These are phyloP conservation scores for Termitomyces eurrhizus DNA, from an alignment of 768 basidiomycete genomes.

Conservation along the genomic window DNA sequence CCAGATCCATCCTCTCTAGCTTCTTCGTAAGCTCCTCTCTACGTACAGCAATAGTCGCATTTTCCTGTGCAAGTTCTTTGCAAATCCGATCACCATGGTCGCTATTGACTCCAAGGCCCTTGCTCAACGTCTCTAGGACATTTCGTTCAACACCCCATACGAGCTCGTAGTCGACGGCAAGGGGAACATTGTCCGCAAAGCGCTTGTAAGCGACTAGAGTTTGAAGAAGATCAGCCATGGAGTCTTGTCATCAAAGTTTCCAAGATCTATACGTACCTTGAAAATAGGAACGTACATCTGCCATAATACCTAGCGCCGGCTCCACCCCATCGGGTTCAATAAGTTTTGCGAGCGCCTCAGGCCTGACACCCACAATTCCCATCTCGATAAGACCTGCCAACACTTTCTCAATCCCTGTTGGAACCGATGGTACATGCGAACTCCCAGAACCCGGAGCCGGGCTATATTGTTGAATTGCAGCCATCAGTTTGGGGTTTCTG, in stretches of 20 bases:
- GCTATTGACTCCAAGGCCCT: constrained; percentile 50
- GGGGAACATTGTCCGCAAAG: constrained; percentile 52
- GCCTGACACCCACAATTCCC: constrained; percentile 33
- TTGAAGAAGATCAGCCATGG: not conserved
- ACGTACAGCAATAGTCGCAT: constrained; percentile 8
- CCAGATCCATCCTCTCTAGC: constrained; percentile 12
- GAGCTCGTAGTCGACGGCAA: constrained; percentile 53
- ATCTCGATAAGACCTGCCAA: constrained; percentile 33
- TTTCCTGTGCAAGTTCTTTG: constrained; percentile 40
- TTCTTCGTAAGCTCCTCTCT: constrained; percentile 12
- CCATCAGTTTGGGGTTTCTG: constrained; percentile 22
- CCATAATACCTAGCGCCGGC: constrained; percentile 62
- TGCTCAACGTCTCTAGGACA: constrained; percentile 41
- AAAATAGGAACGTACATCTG: constrained; percentile 68
- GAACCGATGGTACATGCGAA: not conserved
- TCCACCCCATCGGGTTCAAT: constrained; percentile 50
- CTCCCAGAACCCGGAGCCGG: not conserved
- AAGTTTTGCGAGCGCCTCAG: constrained; percentile 44
- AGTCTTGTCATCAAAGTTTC: not conserved
- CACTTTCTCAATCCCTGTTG: constrained; percentile 28
- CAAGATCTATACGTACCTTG: constrained; percentile 44
- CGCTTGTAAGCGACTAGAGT: constrained; percentile 55
- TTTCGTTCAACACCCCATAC: constrained; percentile 46
- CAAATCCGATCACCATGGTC: constrained; percentile 43
- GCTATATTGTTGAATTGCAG: constrained; percentile 21